Evolutionary conservation across 208 protist genomes (phyloP), one percentile per base, ranked within the genome.

Genomic region (Strigomonas culicis): DNA sequence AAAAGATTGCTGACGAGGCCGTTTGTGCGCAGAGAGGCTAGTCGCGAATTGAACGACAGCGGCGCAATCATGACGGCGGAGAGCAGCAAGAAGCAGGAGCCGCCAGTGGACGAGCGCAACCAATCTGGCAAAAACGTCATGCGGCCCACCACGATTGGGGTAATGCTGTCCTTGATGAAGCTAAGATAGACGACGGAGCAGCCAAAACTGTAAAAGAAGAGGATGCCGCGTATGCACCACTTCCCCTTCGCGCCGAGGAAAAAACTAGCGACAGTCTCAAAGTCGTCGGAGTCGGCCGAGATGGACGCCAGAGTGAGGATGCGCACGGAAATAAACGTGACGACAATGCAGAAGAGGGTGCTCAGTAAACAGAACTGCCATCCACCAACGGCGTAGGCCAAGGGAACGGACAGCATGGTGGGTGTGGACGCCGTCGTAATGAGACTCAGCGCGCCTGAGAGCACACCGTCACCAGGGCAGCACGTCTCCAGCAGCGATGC

Each of bases 201-300:
- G 44, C 82, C 86, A 51, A 92, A 86, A 63, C 78, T 92, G 72
- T 92, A 92, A 27, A 85, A 79, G 72, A 92, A 85, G 31, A 92
- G 75, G 41, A 87, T 69, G 17, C 61, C 57, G 28, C 86, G 86
- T 27, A 77, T 69, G 19, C 68, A 57, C 80, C 75, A 87, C 13
- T 69, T 70, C 8, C 82, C 77, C 31, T 74, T 76, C 28, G 49
- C 19, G 41, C 80, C 82, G 31, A 92, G 78, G 27, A 92, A 90
- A 50, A 90, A 90, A 51, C 74, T 82, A 27, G 80, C 75, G 19
- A 92, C 86, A 30, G 74, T 86, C 63, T 88, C 86, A 70, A 87
- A 92, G 77, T 92, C 86, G 44, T 88, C 79, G 13, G 80, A 87
- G 63, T 79, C 77, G 27, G 80, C 86, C 6, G 80, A 89, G 15